A percentile compares a stretch with the other conserved stretches of the same genome.
These are phyloP conservation scores for Zasmidium angulare DNA, from an alignment of 2,329 filamentous ascomycete species.

Conservation along the genomic window DNA sequence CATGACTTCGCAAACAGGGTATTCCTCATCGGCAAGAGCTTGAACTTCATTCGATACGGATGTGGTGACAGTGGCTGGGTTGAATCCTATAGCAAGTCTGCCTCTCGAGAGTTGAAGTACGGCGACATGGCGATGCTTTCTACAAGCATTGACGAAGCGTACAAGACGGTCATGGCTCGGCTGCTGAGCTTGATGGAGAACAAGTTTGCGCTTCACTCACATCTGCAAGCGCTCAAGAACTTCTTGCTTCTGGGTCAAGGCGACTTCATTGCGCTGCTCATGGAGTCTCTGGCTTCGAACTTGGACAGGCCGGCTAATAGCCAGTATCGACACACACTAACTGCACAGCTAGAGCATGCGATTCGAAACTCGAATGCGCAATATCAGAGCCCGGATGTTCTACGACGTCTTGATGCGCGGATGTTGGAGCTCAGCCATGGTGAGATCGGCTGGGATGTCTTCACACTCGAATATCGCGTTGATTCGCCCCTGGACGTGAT, in stretches of 20 bases:
- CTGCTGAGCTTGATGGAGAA: conserved; percentile 90
- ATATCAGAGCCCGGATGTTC: conserved; percentile 87
- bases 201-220: conserved; percentile 93
- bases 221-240: conserved; percentile 86
- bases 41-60: conserved; percentile 97
- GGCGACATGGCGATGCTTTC: conserved; percentile 91
- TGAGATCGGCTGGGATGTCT: conserved; percentile 98
- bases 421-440: conserved; percentile 97
- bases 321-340: conserved; percentile 94
- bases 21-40: conserved; percentile 93
- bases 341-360: conserved; percentile 95
- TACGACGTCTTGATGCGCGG: conserved; percentile 88
- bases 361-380: conserved; percentile 97
- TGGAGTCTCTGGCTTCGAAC: conserved; percentile 93
- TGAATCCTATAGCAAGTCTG: conserved; percentile 87
- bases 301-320: conserved; percentile 93
- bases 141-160: conserved; percentile 91
- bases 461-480: conserved; percentile 98
- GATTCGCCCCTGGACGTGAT: conserved; percentile 95
- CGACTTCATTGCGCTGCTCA: conserved; percentile 93
- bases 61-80: conserved; percentile 95
- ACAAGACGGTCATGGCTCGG: conserved; percentile 96
- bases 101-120: conserved; percentile 88
- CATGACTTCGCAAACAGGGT: conserved; percentile 94
- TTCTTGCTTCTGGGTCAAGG: conserved; percentile 93